These are phyloP conservation scores for Globisporangium paddicum DNA, from an alignment of 352 stramenopile genomes.

Conservation along the genomic window DNA sequence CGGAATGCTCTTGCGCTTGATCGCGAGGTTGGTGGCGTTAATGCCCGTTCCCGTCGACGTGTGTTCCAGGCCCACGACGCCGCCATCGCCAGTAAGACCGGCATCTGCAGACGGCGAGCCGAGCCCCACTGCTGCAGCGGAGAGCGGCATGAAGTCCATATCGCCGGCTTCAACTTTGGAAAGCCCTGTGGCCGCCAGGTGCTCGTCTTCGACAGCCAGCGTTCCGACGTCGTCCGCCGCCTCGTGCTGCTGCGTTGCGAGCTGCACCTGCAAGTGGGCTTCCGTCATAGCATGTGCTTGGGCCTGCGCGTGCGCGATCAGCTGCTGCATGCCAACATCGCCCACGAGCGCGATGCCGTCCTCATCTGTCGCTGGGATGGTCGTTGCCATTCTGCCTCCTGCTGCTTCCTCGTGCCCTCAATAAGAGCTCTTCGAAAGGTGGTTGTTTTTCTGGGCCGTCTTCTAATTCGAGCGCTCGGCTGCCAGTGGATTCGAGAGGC, in stretches of 20 bases:
- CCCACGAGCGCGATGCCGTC: slow-evolving; percentile 57
- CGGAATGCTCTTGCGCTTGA: slow-evolving; percentile 72
- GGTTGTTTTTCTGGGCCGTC: slow-evolving; percentile 31
- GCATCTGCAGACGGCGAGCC: slow-evolving; percentile 4
- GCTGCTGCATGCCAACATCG: slow-evolving; percentile 40
- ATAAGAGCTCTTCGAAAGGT: slow-evolving; percentile 2
- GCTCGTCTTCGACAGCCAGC: slow-evolving; percentile 5
- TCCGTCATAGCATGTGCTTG: too few species aligned
- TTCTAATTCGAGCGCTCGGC: slow-evolving; percentile 22
- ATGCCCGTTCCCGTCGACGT: background rate
- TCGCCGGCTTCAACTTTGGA: slow-evolving; percentile 3
- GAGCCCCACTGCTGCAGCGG: slow-evolving; percentile 14
- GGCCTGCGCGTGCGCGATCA: slow-evolving; percentile 51
- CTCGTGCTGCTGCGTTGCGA: slow-evolving; percentile 13
- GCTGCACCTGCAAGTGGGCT: slow-evolving; percentile 10
- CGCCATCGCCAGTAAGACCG: background rate
- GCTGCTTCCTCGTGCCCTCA: background rate
- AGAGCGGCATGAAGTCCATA: slow-evolving; percentile 29
- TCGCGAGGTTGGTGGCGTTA: slow-evolving; percentile 6
- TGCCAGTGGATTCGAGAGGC: too few species aligned
- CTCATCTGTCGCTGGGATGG: slow-evolving; percentile 38
- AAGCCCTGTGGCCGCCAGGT: slow-evolving; percentile 7
- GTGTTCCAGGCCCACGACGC: background rate
- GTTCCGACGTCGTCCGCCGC: background rate
- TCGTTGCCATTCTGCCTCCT: slow-evolving; percentile 25